Percentiles rank a stretch among this genome's conserved stretches.
Conservation (phyloP, 2,329 filamentous ascomycete species). For the Nemania sp. region DNA sequence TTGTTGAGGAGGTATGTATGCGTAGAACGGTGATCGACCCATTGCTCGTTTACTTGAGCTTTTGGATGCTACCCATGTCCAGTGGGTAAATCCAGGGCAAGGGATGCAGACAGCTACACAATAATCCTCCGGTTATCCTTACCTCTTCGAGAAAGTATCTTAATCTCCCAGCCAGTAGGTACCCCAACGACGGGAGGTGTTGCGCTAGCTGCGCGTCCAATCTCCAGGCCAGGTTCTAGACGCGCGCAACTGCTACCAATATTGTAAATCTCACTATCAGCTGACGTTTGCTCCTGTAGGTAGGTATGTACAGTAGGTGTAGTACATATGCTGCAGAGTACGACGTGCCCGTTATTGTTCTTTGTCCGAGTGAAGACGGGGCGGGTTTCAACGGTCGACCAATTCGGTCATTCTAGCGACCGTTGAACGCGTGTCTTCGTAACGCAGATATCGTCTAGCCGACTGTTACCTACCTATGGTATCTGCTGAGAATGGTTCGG, state of each 20-base stretch:
- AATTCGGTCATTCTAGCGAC: constrained; percentile 26
- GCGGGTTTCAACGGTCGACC: constrained; percentile 32
- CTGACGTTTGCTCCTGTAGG: constrained; percentile 1
- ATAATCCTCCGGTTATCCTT: constrained; percentile 35
- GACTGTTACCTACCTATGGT: not conserved
- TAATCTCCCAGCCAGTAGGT: constrained; percentile 11
- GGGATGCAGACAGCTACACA: constrained; percentile 12
- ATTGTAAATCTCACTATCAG: constrained; percentile 21
- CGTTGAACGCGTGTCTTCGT: constrained; percentile 34
- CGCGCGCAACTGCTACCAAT: constrained; percentile 32
- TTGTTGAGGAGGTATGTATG: not conserved
- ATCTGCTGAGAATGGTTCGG: constrained; percentile 27
- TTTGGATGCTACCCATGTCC: constrained; percentile 30
- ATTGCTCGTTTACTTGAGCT: constrained; percentile 30
- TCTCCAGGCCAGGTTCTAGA: constrained; percentile 33
- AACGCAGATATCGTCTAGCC: constrained; percentile 25
- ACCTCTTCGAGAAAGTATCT: constrained; percentile 26
- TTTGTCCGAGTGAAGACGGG: constrained; percentile 13
- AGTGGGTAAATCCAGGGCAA: constrained; percentile 31
- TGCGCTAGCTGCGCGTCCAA: constrained; percentile 37
- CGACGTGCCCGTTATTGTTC: constrained; percentile 13
- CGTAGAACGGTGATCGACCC: constrained; percentile 23
- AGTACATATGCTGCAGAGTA: constrained; percentile 1
- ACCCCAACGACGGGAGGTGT: constrained; percentile 27
- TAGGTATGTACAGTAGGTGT: constrained; percentile 5